Conservation (phyloP, 768 basidiomycete species). For the Kwoniella newhampshirensis region DNA sequence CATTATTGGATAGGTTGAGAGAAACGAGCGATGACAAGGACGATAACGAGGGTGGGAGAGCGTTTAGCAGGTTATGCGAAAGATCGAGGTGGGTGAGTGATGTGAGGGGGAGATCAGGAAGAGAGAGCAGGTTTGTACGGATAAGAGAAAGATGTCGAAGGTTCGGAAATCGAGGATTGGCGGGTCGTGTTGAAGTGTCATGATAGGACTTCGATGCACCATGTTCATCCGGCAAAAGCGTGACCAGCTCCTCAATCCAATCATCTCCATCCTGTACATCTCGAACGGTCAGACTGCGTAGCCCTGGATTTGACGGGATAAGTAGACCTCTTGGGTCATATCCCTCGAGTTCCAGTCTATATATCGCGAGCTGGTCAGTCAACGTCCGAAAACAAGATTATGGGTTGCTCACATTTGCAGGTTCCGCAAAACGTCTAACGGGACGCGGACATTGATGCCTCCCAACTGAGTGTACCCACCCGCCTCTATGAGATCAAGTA, state of each 20-base stretch:
- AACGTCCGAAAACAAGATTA: neutral
- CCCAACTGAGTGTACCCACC: conserved; percentile 49
- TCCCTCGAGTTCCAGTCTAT: conserved; percentile 49
- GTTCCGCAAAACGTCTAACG: conserved; percentile 48
- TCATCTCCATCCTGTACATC: conserved; percentile 52
- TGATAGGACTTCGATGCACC: neutral
- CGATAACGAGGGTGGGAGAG: conserved; percentile 75
- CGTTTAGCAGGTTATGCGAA: conserved; percentile 85
- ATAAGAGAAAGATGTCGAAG: conserved; percentile 42
- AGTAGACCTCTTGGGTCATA: conserved; percentile 49
- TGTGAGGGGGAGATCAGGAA: conserved; percentile 36
- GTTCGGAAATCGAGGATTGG: conserved; percentile 27
- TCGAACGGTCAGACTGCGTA: conserved; percentile 47
- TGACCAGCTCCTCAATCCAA: conserved; percentile 48
- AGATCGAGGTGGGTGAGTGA: conserved; percentile 78
- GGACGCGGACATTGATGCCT: conserved; percentile 49
- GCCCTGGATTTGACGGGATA: conserved; percentile 38
- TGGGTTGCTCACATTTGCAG: conserved; percentile 40
- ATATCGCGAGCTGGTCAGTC: neutral
- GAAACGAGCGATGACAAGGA: conserved; percentile 74
- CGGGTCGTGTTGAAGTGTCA: neutral
- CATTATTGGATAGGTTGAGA: conserved; percentile 95
- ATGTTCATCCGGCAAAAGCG: neutral
- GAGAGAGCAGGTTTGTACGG: conserved; percentile 33
- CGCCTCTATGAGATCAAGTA: conserved; percentile 48